phyloP scores from a whole-genome alignment of 129 eudicot genomes.

The Mikania micrantha region DNA sequence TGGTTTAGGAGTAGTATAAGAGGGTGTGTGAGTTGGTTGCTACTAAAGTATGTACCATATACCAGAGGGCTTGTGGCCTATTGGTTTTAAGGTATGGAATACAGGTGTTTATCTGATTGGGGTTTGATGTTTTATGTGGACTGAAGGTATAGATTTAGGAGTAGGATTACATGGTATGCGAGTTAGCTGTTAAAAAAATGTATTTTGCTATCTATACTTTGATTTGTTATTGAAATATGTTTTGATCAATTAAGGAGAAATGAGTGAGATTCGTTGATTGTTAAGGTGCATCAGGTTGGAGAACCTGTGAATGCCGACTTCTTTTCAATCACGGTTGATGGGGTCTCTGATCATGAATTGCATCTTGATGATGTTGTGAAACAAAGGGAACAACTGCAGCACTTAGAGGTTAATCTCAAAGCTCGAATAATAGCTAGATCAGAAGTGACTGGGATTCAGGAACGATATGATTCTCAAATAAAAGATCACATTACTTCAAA shows the following conservation, averaged over 20 bases:
- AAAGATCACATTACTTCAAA: slow-evolving; percentile 64
- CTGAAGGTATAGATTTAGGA: too few species aligned
- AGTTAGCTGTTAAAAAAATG: too few species aligned
- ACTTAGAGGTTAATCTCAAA: slow-evolving; percentile 64
- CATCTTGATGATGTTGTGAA: slow-evolving; percentile 59
- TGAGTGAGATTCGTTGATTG: slow-evolving; percentile 35
- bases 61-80: too few species aligned
- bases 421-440: slow-evolving; percentile 74
- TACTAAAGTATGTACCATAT: too few species aligned
- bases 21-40: too few species aligned
- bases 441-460: slow-evolving; percentile 63
- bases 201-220: neutral
- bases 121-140: too few species aligned
- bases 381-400: slow-evolving; percentile 79
- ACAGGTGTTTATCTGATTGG: too few species aligned
- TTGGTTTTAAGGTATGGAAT: too few species aligned
- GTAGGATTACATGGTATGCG: too few species aligned
- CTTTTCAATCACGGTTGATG: slow-evolving; percentile 47
- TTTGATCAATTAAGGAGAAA: neutral
- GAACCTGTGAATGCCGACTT: slow-evolving; percentile 57
- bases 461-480: slow-evolving; percentile 60
- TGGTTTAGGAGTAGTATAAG: too few species aligned
- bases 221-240: neutral
- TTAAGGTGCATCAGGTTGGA: slow-evolving; percentile 64
- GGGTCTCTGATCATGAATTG: slow-evolving; percentile 50